These are phyloP conservation scores for Anacardium occidentale DNA, from an alignment of 345 rosid species.

Conservation along the genomic window DNA sequence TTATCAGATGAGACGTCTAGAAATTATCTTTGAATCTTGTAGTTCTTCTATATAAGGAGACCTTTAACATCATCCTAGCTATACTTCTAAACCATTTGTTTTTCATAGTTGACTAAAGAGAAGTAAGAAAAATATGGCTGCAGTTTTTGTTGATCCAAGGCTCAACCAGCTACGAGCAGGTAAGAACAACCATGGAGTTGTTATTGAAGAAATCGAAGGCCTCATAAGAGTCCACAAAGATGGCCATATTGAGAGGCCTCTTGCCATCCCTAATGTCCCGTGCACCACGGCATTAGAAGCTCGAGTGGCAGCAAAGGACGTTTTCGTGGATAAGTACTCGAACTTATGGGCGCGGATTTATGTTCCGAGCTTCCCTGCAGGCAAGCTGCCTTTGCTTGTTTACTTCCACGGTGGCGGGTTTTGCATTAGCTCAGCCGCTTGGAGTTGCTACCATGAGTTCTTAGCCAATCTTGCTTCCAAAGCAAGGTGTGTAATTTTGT, in stretches of 20 bases:
- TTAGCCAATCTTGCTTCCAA: conserved; percentile 44
- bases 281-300: conserved; percentile 29
- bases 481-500: conserved; percentile 46
- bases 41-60: conserved; percentile 29
- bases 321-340: conserved; percentile 39
- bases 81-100: background rate
- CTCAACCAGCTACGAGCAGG: conserved; percentile 26
- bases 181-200: conserved; percentile 38
- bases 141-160: conserved; percentile 38
- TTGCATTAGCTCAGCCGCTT: conserved; percentile 63
- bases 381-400: conserved; percentile 54
- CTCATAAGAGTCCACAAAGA: conserved; percentile 64
- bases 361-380: conserved; percentile 33
- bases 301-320: conserved; percentile 43
- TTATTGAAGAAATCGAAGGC: conserved; percentile 61
- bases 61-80: background rate
- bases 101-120: background rate
- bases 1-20: conserved; percentile 18
- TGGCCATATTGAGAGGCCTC: conserved; percentile 62
- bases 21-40: background rate
- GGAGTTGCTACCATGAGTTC: conserved; percentile 69
- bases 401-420: conserved; percentile 81
- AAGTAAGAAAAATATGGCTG: conserved; percentile 38
- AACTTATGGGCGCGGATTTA: conserved; percentile 54
- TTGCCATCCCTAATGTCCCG: conserved; percentile 52